A percentile compares a stretch with the other conserved stretches of the same genome.
Evolutionary conservation across 1,284 basidiomycete species (phyloP).

Genomic region (Moesziomyces sp.): DNA sequence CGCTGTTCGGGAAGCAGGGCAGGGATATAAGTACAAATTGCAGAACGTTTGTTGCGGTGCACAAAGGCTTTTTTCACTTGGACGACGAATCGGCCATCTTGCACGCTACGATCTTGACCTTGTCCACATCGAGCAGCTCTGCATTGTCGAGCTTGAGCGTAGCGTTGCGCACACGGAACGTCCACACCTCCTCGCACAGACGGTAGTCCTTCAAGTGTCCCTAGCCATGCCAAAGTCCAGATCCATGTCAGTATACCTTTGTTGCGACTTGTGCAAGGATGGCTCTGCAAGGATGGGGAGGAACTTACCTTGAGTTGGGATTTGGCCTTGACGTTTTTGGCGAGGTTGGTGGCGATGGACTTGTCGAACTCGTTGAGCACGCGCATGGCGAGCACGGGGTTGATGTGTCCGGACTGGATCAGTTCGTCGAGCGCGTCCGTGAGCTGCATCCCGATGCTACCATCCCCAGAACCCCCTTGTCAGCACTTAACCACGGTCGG

Average conservation of each 20-base stretch:
- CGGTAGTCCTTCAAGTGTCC: conserved; percentile 65
- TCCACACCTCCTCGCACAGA: conserved; percentile 67
- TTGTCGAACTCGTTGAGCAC: conserved; percentile 75
- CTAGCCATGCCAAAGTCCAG: conserved; percentile 12
- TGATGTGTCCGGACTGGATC: conserved; percentile 95
- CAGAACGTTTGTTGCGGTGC: no score
- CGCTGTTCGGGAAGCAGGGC: no score
- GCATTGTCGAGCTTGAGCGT: conserved; percentile 66
- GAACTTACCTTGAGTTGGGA: conserved; percentile 57
- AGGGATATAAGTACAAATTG: no score
- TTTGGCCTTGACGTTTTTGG: conserved; percentile 64
- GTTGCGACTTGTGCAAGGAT: background rate
- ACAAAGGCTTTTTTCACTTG: conserved; percentile 13
- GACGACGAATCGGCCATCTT: conserved; percentile 54
- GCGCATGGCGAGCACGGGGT: conserved; percentile 96
- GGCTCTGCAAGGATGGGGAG: no score
- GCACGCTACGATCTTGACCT: conserved; percentile 67
- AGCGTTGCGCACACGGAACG: conserved; percentile 63
- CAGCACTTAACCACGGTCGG: no score
- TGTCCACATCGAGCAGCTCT: conserved; percentile 60
- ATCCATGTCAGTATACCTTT: no score
- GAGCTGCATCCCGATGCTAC: conserved; percentile 92
- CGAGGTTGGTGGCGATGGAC: conserved; percentile 63
- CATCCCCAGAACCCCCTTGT: no score
- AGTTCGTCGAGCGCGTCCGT: conserved; percentile 99